Evolutionary conservation across 257 asterid species (phyloP).

Genomic region (Nicotiana attenuata): DNA sequence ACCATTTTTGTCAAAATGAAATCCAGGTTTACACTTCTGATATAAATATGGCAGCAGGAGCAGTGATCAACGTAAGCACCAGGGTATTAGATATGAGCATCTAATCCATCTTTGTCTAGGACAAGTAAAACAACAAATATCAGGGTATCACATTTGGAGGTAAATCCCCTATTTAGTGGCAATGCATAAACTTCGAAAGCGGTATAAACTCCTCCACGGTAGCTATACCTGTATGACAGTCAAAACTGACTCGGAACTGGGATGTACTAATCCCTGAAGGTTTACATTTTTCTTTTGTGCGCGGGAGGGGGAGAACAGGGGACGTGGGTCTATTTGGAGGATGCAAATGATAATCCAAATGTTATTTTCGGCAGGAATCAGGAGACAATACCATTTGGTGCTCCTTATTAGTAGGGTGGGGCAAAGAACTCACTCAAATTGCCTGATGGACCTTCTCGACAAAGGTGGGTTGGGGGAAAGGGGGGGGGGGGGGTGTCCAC

Average conservation of each 20-base stretch:
- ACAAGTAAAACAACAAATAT: neutral
- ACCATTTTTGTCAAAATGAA: neutral
- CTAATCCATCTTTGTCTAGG: neutral
- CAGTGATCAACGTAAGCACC: neutral
- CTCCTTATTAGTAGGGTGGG: too few species aligned
- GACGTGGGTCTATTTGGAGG: too few species aligned
- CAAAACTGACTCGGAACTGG: neutral
- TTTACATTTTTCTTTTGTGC: too few species aligned
- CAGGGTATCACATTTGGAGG: conserved; percentile 1
- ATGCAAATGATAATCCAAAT: too few species aligned
- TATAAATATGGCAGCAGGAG: neutral
- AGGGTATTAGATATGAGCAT: neutral
- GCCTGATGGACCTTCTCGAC: too few species aligned
- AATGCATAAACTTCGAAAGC: neutral
- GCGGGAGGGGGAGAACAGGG: too few species aligned
- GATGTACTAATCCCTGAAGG: neutral
- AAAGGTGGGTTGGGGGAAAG: too few species aligned
- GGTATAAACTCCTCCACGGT: neutral
- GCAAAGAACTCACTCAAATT: too few species aligned
- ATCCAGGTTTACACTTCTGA: neutral
- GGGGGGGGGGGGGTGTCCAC: too few species aligned
- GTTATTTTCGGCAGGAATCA: too few species aligned
- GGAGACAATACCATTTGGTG: too few species aligned
- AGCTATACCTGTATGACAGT: neutral
- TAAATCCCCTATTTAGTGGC: neutral